Evolutionary conservation across 495 filamentous ascomycete species (phyloP), one percentile per base, ranked within the genome.

Genomic region (Saxophila tyrrhenica): DNA sequence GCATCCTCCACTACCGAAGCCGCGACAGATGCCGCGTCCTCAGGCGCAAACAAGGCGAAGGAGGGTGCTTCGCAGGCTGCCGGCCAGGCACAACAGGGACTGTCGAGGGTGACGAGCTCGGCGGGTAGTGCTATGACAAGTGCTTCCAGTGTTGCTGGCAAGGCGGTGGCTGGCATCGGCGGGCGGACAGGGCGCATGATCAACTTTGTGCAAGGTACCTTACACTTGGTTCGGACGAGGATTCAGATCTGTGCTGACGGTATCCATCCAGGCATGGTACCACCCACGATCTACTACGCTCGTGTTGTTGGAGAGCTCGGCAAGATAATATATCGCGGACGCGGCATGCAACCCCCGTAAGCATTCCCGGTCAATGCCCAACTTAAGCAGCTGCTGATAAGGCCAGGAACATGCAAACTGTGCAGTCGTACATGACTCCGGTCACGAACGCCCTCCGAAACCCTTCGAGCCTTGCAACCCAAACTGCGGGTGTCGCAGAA

Each of bases 341-440:
- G 91, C 69, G 86, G 82, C 73, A 96, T 99, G 89, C 73, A 74
- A 61, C 91, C 89, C 64, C 92, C 92, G 92, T 97, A 83, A 80
- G 89, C 23, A 25, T 19, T 20, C 17, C n/a, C 41, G 2, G 16
- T 32, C 13, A 19, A n/a, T n/a, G n/a, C n/a, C n/a, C n/a, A n/a
- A n/a, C 21, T 16, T 29, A 24, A 50, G 38, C 50, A 52, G 15
- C 25, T 29, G 20, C 42, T 62, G 22, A 55, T 51, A 15, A 25
- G 7, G 9, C 19, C 46, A 62, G 62, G 16, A 47, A 80, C 63
- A 48, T 88, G 54, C 75, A 82, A 58, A 86, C 86, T 50, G 85
- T 98, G 76, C 88, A 96, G 71, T 74, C 78, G 51, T 95, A 90
- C 78, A 86, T 85, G 73, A 82, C 89, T 70, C 81, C 80, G 58